A percentile compares a stretch with the other conserved stretches of the same genome.
These are phyloP conservation scores for Groenewaldozyma tartarivorans DNA, from an alignment of 805 yeast genomes.

Conservation along the genomic window DNA sequence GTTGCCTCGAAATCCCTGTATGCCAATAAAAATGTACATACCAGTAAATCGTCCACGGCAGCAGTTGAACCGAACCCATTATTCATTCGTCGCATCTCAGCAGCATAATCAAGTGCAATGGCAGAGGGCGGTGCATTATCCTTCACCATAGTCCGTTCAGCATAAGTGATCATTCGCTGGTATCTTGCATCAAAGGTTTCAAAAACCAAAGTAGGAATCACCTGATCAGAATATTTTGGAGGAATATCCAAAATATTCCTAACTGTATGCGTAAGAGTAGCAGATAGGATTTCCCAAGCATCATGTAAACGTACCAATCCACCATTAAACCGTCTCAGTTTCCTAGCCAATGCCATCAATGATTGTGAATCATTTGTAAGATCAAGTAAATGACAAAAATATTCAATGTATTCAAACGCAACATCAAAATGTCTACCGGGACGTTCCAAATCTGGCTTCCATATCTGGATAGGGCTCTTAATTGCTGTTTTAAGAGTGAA, in stretches of 20 bases:
- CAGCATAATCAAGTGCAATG: slow-evolving; percentile 18
- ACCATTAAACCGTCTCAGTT: slow-evolving; percentile 67
- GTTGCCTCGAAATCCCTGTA: slow-evolving; percentile 19
- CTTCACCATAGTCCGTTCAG: slow-evolving; percentile 4
- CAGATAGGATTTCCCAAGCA: slow-evolving; percentile 59
- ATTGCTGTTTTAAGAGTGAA: slow-evolving; percentile 56
- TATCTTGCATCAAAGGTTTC: slow-evolving; percentile 30
- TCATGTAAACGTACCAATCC: slow-evolving; percentile 58
- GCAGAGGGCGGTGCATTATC: background rate
- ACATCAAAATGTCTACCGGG: slow-evolving; percentile 90
- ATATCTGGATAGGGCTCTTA: slow-evolving; percentile 69
- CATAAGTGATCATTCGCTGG: slow-evolving; percentile 21
- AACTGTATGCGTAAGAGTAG: slow-evolving; percentile 41
- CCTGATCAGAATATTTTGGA: slow-evolving; percentile 41
- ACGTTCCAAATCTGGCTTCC: slow-evolving; percentile 88
- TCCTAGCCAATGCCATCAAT: slow-evolving; percentile 53
- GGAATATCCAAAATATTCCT: slow-evolving; percentile 37
- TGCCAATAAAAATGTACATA: slow-evolving; percentile 47
- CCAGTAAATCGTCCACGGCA: slow-evolving; percentile 65
- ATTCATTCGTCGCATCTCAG: slow-evolving; percentile 60
- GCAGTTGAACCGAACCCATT: slow-evolving; percentile 72
- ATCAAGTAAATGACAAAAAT: slow-evolving; percentile 48
- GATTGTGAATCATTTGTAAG: slow-evolving; percentile 47
- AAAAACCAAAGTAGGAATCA: slow-evolving; percentile 37
- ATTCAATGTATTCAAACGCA: slow-evolving; percentile 57